Evolutionary conservation across 78 protist genomes (phyloP).

Genomic region (Dictyostelium capitatum): DNA sequence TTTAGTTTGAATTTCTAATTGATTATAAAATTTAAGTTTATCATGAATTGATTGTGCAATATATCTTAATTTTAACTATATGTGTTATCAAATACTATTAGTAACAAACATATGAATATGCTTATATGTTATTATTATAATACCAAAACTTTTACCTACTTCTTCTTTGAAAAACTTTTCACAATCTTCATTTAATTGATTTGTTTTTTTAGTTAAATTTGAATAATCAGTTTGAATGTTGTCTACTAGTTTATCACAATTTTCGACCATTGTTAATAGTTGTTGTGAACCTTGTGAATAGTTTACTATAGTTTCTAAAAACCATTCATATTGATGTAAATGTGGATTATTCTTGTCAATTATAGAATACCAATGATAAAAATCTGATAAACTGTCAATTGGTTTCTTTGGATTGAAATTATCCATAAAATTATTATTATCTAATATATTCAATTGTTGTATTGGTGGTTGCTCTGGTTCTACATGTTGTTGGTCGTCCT

Average conservation of each 20-base stretch:
- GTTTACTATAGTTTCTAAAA: constrained; percentile 59
- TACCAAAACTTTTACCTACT: neutral
- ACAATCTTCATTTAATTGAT: constrained; percentile 74
- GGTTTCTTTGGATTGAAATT: constrained; percentile 30
- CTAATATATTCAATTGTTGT: neutral
- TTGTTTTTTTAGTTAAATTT: constrained; percentile 73
- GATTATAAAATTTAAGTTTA: constrained; percentile 60
- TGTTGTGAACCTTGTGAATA: constrained; percentile 55
- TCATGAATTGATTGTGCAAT: constrained; percentile 67
- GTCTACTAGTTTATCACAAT: constrained; percentile 36
- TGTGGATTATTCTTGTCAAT: constrained; percentile 57
- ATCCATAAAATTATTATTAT: neutral
- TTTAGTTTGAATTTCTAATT: constrained; percentile 59
- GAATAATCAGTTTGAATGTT: constrained; percentile 66
- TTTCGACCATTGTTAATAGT: constrained; percentile 11
- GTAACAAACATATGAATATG: neutral
- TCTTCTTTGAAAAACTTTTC: constrained; percentile 83
- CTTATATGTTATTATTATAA: neutral
- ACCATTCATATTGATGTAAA: constrained; percentile 82
- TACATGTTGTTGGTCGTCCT: neutral
- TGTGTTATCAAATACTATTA: neutral
- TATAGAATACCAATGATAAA: constrained; percentile 50
- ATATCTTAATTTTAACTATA: constrained; percentile 70
- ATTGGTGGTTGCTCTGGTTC: neutral
- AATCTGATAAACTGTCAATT: constrained; percentile 57